Evolutionary conservation across 139 green algal genomes (phyloP), one percentile per base, ranked within the genome.

Genomic region (Axilococcus clingmanii): DNA sequence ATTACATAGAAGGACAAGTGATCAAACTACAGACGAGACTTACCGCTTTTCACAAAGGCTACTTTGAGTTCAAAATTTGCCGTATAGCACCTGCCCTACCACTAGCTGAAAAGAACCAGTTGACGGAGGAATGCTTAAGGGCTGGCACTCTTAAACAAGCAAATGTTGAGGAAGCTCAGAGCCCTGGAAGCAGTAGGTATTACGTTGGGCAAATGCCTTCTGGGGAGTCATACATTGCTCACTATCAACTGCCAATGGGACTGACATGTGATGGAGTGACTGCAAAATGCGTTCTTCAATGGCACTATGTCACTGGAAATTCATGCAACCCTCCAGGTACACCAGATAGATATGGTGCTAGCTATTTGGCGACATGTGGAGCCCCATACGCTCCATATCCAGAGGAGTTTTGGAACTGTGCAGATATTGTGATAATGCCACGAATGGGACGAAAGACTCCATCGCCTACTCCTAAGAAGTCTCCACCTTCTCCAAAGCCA

Each of bases 301-400:
- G 66, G 65, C 58, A 74, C 47, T 79, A 56, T 22, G 5, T 74
- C 0, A 74, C 71, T 27, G 71, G 68, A 38, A 77, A 79, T 58
- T 58, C 27, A 12, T 79, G 71, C 68, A 54, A 72, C 41, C 71
- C 71, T 14, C 71, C 71, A 5, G 33, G 63, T 7, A 24, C 42
- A 1, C 31, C 37, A 12, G 40, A 55, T 30, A 32, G 36, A 5
- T 57, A 53, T 29, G 48, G 54, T 33, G 20, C 37, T 35, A 20
- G 31, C 2, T 35, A 12, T 0, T 52, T 78, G 54, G 52, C 30
- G 23, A 37, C 48, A 24, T 77, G 67, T 48, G 61, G 67, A 32
- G 32, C 28, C n/a, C 32, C 37, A 29, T n/a, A n/a, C n/a, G 40
- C 30, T 44, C 37, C 29, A 53, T 54, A 57, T 19, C 49, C 49